Percentiles rank a stretch among this genome's conserved stretches.
These are phyloP conservation scores for Talaromyces proteolyticus DNA, from an alignment of 495 filamentous ascomycete species.

Conservation along the genomic window DNA sequence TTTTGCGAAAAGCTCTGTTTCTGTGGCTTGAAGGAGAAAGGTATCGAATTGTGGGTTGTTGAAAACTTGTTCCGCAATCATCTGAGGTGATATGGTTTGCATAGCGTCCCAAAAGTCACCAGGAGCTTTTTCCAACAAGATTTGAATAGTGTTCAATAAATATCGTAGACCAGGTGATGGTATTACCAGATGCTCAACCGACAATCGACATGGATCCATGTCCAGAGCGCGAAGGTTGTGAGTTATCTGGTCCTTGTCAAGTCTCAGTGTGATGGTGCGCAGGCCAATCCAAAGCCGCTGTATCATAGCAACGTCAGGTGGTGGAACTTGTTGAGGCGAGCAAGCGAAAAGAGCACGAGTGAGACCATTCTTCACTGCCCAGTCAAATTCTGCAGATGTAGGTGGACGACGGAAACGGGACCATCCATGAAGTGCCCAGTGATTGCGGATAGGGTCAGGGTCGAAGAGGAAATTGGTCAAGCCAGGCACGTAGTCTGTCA, in stretches of 20 bases:
- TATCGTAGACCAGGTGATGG: slow-evolving; percentile 53
- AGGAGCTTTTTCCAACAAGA: slow-evolving; percentile 64
- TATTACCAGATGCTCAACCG: slow-evolving; percentile 66
- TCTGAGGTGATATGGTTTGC: slow-evolving; percentile 66
- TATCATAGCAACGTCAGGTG: slow-evolving; percentile 44
- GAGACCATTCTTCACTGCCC: slow-evolving; percentile 69
- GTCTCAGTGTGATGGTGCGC: slow-evolving; percentile 57
- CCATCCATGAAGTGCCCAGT: slow-evolving; percentile 69
- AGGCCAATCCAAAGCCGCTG: slow-evolving; percentile 71
- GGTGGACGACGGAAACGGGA: slow-evolving; percentile 50
- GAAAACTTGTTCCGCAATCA: slow-evolving; percentile 71
- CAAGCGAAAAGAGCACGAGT: slow-evolving; percentile 27
- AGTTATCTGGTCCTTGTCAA: slow-evolving; percentile 70
- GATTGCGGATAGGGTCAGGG: slow-evolving; percentile 45
- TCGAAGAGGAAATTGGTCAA: slow-evolving; percentile 79
- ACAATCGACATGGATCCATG: slow-evolving; percentile 68
- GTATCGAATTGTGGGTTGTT: slow-evolving; percentile 60
- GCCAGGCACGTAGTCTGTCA: slow-evolving; percentile 66
- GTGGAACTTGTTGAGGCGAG: slow-evolving; percentile 27
- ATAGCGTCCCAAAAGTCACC: slow-evolving; percentile 83
- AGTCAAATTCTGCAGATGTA: slow-evolving; percentile 68
- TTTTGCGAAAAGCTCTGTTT: slow-evolving; percentile 47
- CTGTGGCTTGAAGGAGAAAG: slow-evolving; percentile 50
- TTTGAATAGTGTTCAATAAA: slow-evolving; percentile 58
- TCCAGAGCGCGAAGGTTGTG: slow-evolving; percentile 75